Evolutionary conservation across 73 alveolate species (phyloP), one percentile per base, ranked within the genome.

Genomic region (Tetrahymena borealis): DNA sequence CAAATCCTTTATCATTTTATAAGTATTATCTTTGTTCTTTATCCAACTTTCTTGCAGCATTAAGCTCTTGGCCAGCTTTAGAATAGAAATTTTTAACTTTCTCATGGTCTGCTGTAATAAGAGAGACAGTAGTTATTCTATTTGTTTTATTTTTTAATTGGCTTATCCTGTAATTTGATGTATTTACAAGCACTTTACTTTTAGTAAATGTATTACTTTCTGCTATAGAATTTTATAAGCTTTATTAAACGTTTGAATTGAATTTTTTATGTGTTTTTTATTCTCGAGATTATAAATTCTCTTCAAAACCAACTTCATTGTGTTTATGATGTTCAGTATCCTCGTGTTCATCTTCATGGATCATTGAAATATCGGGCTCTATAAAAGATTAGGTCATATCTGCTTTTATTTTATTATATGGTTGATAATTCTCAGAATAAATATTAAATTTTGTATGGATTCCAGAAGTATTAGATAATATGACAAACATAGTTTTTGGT

Each of bases 381-480:
- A 60, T 60, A n/a, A 60, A 60, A 24, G 85, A 60, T 20, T 60
- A n/a, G 35, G 85, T 20, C 28, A 60, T 7, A 1, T 60, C 85
- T 5, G 85, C 85, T 20, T 60, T 60, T 4, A 60, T 60, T n/a
- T 60, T 60, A 15, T 16, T 60, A n/a, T 24, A 60, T n/a, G 98
- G 98, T 38, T 96, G 97, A 92, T 79, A 96, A 3, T 38, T 93
- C 10, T 94, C 28, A 3, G 96, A 42, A 33, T 42, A 31, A 39
- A 96, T 92, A 32, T 92, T 96, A 85, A 96, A 96, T 20, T 91
- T 90, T 4, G 98, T 96, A 38, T 94, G 93, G 37, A 96, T 96
- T 31, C 98, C 98, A 28, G 98, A 96, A 8, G 93, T 94, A 42
- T 96, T 96, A 91, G 92, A 92, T 33, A 96, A 39, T 2, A 96